A percentile compares a stretch with the other conserved stretches of the same genome.
Conservation (phyloP, 1,284 basidiomycete species). For the Sporisorium sorghi region DNA sequence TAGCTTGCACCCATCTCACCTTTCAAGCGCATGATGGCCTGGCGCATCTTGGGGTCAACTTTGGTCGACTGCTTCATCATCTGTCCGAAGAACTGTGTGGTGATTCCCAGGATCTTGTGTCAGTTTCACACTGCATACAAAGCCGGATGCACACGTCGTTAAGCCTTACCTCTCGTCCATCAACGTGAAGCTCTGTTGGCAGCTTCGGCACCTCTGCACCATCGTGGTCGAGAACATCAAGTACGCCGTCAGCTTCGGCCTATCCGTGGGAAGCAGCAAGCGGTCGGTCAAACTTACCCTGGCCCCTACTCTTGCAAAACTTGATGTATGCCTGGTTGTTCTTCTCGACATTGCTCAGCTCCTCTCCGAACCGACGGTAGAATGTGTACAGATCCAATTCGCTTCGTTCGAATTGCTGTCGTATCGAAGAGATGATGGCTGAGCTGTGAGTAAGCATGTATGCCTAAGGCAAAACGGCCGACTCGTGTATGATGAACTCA, state of each 20-base stretch:
- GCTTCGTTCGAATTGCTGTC: slow-evolving; percentile 64
- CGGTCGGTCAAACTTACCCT: slow-evolving; percentile 15
- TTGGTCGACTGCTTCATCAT: slow-evolving; percentile 68
- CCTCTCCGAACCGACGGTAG: slow-evolving; percentile 63
- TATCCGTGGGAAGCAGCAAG: neutral
- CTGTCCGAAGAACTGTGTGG: slow-evolving; percentile 63
- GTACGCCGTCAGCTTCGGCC: neutral
- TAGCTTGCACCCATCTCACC: slow-evolving; percentile 15
- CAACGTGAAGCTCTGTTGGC: slow-evolving; percentile 30
- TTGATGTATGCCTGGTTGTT: slow-evolving; percentile 57
- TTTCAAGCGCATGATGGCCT: slow-evolving; percentile 55
- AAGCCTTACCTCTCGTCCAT: slow-evolving; percentile 45
- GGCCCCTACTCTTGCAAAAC: slow-evolving; percentile 59
- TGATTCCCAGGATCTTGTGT: too few species aligned
- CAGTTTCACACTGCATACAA: neutral
- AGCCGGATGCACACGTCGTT: neutral
- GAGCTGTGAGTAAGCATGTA: neutral
- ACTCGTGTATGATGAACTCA: slow-evolving; percentile 17
- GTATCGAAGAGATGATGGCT: neutral
- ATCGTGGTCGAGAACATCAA: neutral
- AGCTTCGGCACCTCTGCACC: slow-evolving; percentile 56
- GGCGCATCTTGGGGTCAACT: slow-evolving; percentile 60
- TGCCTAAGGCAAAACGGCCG: neutral
- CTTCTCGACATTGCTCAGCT: slow-evolving; percentile 59
- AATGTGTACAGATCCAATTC: slow-evolving; percentile 66